These are phyloP conservation scores for Clavispora fructus DNA, from an alignment of 805 yeast species.

Conservation along the genomic window DNA sequence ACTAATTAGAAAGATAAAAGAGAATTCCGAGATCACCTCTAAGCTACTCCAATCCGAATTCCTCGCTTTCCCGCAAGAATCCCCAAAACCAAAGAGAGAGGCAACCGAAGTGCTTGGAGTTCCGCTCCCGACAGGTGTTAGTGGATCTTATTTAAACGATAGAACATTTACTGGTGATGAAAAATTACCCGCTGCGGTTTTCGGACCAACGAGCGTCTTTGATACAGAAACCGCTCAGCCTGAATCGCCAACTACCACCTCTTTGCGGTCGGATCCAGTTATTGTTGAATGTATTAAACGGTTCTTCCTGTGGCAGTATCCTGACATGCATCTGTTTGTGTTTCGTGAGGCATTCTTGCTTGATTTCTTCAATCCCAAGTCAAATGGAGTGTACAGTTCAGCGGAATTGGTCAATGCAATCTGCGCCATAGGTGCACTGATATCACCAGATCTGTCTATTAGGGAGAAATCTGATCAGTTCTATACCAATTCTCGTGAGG, in stretches of 20 bases:
- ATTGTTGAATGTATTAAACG: conserved; percentile 7
- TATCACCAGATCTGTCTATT: conserved; percentile 3
- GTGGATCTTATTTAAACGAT: neutral
- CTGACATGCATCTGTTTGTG: conserved; percentile 12
- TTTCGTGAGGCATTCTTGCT: conserved; percentile 12
- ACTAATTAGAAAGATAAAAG: neutral
- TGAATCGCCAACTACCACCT: neutral
- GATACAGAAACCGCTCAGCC: conserved; percentile 6
- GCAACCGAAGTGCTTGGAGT: neutral
- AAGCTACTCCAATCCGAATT: neutral
- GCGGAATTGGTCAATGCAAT: conserved; percentile 10
- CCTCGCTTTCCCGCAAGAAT: neutral
- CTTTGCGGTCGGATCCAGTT: conserved; percentile 4
- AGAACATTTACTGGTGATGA: neutral
- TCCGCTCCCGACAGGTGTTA: neutral
- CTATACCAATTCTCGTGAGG: conserved; percentile 6
- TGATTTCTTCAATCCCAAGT: conserved; percentile 9
- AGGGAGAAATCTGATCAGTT: conserved; percentile 2
- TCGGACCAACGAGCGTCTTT: conserved; percentile 12
- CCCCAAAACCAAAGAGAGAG: neutral
- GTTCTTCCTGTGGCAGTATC: conserved; percentile 14
- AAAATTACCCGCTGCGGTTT: conserved; percentile 3
- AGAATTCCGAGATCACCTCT: neutral
- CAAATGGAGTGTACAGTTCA: conserved; percentile 7
- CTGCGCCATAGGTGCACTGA: conserved; percentile 9